These are phyloP conservation scores for Retiboletus fuscus DNA, from an alignment of 1,284 basidiomycete species.

Conservation along the genomic window DNA sequence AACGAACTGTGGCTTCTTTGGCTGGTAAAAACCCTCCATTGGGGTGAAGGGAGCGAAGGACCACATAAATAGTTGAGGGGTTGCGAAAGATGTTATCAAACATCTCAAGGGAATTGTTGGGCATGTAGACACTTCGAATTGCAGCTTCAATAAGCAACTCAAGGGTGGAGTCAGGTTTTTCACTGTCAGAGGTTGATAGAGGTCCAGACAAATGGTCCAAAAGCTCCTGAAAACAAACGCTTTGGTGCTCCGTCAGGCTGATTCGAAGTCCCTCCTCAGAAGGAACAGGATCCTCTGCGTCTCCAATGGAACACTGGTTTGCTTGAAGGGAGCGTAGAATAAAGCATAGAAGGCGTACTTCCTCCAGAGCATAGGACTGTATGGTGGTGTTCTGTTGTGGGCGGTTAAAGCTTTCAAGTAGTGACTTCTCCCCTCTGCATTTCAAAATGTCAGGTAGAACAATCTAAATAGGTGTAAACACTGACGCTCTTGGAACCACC, in stretches of 20 bases:
- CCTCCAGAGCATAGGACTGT: too few species aligned
- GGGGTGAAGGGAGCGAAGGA: neutral
- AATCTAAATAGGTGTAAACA: neutral
- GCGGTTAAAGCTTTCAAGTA: neutral
- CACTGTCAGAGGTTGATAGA: neutral
- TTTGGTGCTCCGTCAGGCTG: neutral
- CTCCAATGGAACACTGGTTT: too few species aligned
- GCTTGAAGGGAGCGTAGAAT: too few species aligned
- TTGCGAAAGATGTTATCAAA: neutral
- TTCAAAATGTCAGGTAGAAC: neutral
- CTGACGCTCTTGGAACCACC: neutral
- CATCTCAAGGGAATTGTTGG: neutral
- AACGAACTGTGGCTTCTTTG: neutral
- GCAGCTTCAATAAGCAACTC: constrained; percentile 2
- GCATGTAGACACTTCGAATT: neutral
- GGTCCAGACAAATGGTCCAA: neutral
- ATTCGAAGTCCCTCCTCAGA: neutral
- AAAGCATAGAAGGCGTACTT: too few species aligned
- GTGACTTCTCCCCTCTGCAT: neutral
- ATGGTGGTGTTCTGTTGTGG: too few species aligned
- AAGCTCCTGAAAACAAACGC: neutral
- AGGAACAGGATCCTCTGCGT: too few species aligned
- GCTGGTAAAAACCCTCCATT: neutral
- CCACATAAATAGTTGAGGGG: neutral
- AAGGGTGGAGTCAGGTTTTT: neutral